Percentiles rank a stretch among this genome's conserved stretches.
Conservation (phyloP, 768 basidiomycete species). For the Naganishia kalamii region DNA sequence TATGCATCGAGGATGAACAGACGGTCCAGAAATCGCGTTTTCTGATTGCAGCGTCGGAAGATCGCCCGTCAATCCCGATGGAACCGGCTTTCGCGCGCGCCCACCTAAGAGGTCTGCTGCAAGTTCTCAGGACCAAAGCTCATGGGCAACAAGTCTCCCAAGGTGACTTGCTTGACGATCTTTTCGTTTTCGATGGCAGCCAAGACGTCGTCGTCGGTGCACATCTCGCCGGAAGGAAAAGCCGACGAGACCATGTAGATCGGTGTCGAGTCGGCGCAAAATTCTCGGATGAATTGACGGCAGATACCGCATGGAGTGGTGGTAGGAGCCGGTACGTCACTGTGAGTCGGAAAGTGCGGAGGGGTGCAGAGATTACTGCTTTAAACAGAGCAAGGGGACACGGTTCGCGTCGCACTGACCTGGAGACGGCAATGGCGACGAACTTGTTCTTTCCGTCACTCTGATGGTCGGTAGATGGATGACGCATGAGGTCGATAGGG, state of each 20-base stretch:
- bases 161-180: constrained; percentile 56
- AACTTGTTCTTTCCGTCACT: constrained; percentile 72
- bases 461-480: constrained; percentile 47
- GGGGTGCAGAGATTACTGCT: not conserved
- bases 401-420: constrained; percentile 51
- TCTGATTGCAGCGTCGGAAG: too few species aligned
- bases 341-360: constrained; percentile 39
- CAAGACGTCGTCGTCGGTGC: constrained; percentile 51
- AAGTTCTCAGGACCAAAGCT: constrained; percentile 73
- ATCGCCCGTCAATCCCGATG: too few species aligned
- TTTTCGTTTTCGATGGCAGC: constrained; percentile 51
- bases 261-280: constrained; percentile 49
- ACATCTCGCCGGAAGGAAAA: constrained; percentile 25
- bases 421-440: constrained; percentile 69
- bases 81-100: too few species aligned
- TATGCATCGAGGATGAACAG: too few species aligned
- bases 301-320: constrained; percentile 90
- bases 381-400: not conserved
- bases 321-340: constrained; percentile 59
- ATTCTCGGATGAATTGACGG: constrained; percentile 61
- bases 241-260: constrained; percentile 41
- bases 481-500: not conserved
- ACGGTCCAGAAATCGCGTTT: too few species aligned
- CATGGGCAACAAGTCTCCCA: constrained; percentile 69
- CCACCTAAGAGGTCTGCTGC: too few species aligned